phyloP scores from a whole-genome alignment of 345 rosid species.

The Schrenkiella parvula region DNA sequence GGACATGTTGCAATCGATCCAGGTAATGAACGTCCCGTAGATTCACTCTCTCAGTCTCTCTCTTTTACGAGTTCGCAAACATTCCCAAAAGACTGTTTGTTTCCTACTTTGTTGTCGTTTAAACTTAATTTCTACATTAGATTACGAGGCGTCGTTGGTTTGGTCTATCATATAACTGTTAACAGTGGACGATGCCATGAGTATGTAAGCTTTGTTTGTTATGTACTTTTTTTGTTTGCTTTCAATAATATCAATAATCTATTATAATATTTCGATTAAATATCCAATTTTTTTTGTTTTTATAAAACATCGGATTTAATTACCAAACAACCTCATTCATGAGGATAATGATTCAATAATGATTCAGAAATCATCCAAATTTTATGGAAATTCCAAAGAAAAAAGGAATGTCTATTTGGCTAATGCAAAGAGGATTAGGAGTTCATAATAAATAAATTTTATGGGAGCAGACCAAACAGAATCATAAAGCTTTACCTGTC shows the following conservation, averaged over 20 bases:
- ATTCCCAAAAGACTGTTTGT: background rate
- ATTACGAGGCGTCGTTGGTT: constrained; percentile 5
- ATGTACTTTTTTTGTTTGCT: constrained; percentile 1
- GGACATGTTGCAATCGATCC: constrained; percentile 93
- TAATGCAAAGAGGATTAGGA: constrained; percentile 28
- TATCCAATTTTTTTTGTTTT: background rate
- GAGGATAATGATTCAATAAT: too few species aligned
- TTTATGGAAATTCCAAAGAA: background rate
- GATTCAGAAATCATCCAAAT: background rate
- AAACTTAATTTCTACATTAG: constrained; percentile 8
- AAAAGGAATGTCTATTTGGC: background rate
- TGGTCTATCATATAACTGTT: background rate
- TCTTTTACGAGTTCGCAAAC: background rate
- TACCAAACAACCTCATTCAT: background rate
- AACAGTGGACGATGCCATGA: constrained; percentile 15
- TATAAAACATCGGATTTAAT: background rate
- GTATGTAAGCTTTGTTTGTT: constrained; percentile 29
- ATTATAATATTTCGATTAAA: background rate
- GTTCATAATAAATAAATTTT: too few species aligned
- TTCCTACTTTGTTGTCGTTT: constrained; percentile 13
- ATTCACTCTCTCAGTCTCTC: background rate
- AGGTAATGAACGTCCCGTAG: constrained; percentile 87
- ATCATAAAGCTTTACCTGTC: too few species aligned
- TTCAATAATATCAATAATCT: constrained; percentile 17
- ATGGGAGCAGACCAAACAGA: too few species aligned